Percentiles rank a stretch among this genome's conserved stretches.
These are phyloP conservation scores for Polysphondylium violaceum DNA, from an alignment of 78 protist species.

Conservation along the genomic window DNA sequence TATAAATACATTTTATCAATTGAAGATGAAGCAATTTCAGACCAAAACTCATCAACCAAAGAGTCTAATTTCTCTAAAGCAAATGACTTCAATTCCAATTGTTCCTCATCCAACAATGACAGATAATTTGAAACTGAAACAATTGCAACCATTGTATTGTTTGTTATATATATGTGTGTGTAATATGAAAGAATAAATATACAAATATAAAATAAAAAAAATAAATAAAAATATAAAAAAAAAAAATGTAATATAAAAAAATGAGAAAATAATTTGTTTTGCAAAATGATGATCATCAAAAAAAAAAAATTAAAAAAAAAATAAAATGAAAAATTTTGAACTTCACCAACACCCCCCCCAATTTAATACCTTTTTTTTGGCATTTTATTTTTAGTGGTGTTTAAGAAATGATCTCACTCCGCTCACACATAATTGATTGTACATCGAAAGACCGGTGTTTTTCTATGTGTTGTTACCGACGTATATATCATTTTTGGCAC, in stretches of 20 bases:
- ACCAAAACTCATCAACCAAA: constrained; percentile 93
- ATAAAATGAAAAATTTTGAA: too few relatives aligned
- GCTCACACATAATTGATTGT: too few relatives aligned
- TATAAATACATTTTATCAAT: constrained; percentile 73
- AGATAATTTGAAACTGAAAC: constrained; percentile 51
- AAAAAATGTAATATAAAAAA: too few relatives aligned
- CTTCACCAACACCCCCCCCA: too few relatives aligned
- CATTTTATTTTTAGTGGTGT: too few relatives aligned
- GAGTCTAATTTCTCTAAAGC: constrained; percentile 81
- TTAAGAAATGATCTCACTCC: too few relatives aligned
- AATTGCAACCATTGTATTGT: constrained; percentile 18
- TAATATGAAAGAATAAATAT: too few relatives aligned
- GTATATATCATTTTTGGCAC: too few relatives aligned
- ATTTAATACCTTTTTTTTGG: too few relatives aligned
- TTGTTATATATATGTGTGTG: not conserved
- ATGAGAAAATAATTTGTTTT: not conserved
- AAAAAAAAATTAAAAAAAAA: not conserved
- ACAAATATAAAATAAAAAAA: not conserved
- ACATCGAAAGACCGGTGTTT: too few relatives aligned
- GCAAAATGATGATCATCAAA: not conserved
- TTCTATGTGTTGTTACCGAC: too few relatives aligned
- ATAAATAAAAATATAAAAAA: not conserved
- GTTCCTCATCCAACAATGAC: constrained; percentile 78
- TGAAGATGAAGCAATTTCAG: constrained; percentile 88
- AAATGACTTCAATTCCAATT: constrained; percentile 47